Percentiles rank a stretch among this genome's conserved stretches.
Evolutionary conservation across 257 asterid genomes (phyloP).

Genomic region (Oldenlandia corymbosa): DNA sequence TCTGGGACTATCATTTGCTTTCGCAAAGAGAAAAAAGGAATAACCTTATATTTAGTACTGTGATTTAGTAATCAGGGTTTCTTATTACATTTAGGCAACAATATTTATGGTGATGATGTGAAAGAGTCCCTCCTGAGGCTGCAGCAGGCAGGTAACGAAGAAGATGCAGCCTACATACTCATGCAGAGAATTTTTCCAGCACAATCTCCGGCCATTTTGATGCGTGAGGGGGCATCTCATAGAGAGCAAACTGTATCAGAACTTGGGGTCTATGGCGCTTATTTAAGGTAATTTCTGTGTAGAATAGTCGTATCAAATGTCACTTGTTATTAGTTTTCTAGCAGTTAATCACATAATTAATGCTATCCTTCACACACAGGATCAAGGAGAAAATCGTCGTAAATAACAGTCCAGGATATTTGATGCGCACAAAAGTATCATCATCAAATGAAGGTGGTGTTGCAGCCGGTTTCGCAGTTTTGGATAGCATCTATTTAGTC

Average conservation of each 20-base stretch:
- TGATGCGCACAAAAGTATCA: slow-evolving; percentile 95
- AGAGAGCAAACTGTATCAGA: slow-evolving; percentile 75
- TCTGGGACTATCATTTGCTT: no score
- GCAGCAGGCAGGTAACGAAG: slow-evolving; percentile 60
- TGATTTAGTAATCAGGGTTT: neutral
- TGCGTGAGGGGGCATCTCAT: slow-evolving; percentile 69
- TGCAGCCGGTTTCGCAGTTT: slow-evolving; percentile 89
- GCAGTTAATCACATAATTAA: neutral
- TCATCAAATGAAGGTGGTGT: slow-evolving; percentile 98
- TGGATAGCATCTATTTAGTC: slow-evolving; percentile 85
- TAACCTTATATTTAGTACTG: neutral
- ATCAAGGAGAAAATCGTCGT: slow-evolving; percentile 47
- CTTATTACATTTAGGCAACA: slow-evolving; percentile 56
- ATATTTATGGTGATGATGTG: slow-evolving; percentile 80
- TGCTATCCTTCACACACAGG: slow-evolving; percentile 31
- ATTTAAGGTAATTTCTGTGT: slow-evolving; percentile 53
- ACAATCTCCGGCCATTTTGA: slow-evolving; percentile 57
- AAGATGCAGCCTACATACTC: slow-evolving; percentile 84
- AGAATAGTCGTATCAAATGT: neutral
- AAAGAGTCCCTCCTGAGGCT: slow-evolving; percentile 54
- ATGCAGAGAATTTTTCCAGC: slow-evolving; percentile 96
- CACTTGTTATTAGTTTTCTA: neutral
- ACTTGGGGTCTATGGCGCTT: slow-evolving; percentile 74
- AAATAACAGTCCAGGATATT: slow-evolving; percentile 59
- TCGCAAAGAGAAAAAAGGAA: no score